A percentile compares a stretch with the other conserved stretches of the same genome.
Evolutionary conservation across 306 rosid species (phyloP).

Genomic region (Trifolium fragiferum): DNA sequence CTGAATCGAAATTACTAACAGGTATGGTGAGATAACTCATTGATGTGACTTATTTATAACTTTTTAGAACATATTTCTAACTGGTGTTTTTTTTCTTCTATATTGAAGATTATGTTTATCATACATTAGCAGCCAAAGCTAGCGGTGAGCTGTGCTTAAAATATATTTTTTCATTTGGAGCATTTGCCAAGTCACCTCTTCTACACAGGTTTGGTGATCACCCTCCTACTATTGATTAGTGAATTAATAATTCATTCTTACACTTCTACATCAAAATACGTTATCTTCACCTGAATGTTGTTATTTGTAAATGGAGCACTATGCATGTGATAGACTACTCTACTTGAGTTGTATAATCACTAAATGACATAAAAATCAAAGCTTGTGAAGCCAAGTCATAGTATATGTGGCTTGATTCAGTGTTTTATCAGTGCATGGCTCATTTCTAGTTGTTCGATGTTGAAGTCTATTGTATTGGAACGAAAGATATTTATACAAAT

Average conservation of each 20-base stretch:
- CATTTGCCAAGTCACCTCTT: slow-evolving; percentile 85
- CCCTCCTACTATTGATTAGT: slow-evolving; percentile 16
- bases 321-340: background rate
- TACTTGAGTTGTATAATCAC: background rate
- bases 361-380: slow-evolving; percentile 24
- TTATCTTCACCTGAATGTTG: slow-evolving; percentile 19
- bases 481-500: slow-evolving; percentile 6
- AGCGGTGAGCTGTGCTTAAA: slow-evolving; percentile 97
- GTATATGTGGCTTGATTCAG: slow-evolving; percentile 22
- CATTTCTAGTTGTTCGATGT: slow-evolving; percentile 26
- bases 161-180: slow-evolving; percentile 87
- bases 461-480: slow-evolving; percentile 14
- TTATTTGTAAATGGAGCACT: slow-evolving; percentile 1
- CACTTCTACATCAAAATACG: background rate
- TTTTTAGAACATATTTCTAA: slow-evolving; percentile 38
- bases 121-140: slow-evolving; percentile 89
- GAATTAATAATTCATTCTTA: slow-evolving; percentile 16
- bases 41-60: slow-evolving; percentile 1
- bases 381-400: background rate
- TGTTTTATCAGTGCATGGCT: slow-evolving; percentile 7
- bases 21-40: slow-evolving; percentile 52
- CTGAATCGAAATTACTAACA: slow-evolving; percentile 78
- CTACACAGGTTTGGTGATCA: slow-evolving; percentile 68
- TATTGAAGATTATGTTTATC: slow-evolving; percentile 84
- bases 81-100: slow-evolving; percentile 12